Evolutionary conservation across 2,329 filamentous ascomycete genomes (phyloP).

Genomic region (Phoma herbarum): DNA sequence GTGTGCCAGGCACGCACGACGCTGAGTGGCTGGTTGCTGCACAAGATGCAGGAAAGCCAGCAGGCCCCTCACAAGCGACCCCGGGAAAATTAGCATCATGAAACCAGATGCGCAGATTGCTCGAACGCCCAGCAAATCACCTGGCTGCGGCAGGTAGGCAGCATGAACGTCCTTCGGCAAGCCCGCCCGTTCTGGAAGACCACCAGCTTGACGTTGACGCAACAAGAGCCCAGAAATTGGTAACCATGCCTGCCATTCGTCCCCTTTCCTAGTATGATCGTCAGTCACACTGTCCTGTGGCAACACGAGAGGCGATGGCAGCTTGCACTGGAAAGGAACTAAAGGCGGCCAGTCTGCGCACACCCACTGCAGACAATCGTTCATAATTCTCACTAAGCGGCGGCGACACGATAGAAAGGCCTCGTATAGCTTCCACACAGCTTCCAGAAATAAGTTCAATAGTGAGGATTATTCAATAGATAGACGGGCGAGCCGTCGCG

Average conservation of each 20-base stretch:
- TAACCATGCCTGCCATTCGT: conserved; percentile 8
- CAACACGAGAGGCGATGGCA: conserved; percentile 9
- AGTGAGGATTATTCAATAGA: not conserved
- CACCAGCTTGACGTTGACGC: conserved; percentile 1
- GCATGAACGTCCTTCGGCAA: conserved; percentile 11
- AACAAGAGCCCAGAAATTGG: conserved; percentile 3
- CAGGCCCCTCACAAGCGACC: conserved; percentile 12
- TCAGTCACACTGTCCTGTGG: not conserved
- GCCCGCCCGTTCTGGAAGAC: conserved; percentile 7
- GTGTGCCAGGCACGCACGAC: conserved; percentile 8
- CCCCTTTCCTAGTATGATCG: not conserved
- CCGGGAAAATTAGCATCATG: conserved; percentile 14
- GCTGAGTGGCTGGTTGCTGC: conserved; percentile 1
- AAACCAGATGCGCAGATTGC: conserved; percentile 17
- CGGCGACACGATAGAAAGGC: not conserved
- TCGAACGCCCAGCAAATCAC: conserved; percentile 15
- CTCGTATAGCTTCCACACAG: conserved; percentile 2
- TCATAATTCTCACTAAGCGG: not conserved
- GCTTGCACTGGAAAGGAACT: not conserved
- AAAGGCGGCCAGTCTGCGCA: not conserved
- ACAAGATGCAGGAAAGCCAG: not conserved
- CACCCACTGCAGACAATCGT: not conserved
- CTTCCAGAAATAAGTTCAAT: not conserved
- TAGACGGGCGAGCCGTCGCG: conserved; percentile 1
- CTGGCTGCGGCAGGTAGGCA: not conserved